Conservation (phyloP, 257 asterid genomes). For the Fraxinus cuspidata region DNA sequence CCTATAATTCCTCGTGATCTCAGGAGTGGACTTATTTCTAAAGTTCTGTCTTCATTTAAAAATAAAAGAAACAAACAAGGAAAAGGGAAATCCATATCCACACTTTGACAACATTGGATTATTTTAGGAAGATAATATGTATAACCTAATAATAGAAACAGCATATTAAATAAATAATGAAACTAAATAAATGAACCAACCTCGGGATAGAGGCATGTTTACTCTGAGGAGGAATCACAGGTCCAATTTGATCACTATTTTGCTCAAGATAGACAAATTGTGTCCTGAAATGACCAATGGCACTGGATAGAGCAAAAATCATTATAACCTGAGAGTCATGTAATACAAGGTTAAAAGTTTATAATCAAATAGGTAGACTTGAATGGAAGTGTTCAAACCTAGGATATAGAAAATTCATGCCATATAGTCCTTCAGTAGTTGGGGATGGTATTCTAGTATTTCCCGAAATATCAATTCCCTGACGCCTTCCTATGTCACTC, state of each 20-base stretch:
- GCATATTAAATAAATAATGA: constrained; percentile 4
- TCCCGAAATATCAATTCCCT: constrained; percentile 84
- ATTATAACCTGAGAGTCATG: constrained; percentile 11
- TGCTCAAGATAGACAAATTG: constrained; percentile 89
- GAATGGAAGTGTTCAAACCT: constrained; percentile 47
- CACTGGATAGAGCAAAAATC: constrained; percentile 45
- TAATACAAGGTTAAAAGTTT: constrained; percentile 5
- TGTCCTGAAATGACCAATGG: constrained; percentile 74
- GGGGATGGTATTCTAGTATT: constrained; percentile 90
- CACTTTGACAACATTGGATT: constrained; percentile 1
- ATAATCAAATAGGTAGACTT: constrained; percentile 2
- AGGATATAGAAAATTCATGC: constrained; percentile 75
- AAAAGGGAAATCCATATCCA: neutral
- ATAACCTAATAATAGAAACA: neutral
- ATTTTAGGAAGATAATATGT: too few species aligned
- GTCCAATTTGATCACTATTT: constrained; percentile 61
- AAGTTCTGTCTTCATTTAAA: constrained; percentile 1
- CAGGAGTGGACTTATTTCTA: too few species aligned
- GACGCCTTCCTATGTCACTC: constrained; percentile 80
- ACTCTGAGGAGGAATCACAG: constrained; percentile 71
- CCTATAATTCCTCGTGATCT: too few species aligned
- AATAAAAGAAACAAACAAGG: constrained; percentile 3
- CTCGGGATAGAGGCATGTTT: constrained; percentile 87
- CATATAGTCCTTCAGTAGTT: constrained; percentile 78
- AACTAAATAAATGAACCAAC: constrained; percentile 31